Evolutionary conservation across 192 early-diverging fungal genomes (phyloP).

Genomic region (Coemansia biformis): DNA sequence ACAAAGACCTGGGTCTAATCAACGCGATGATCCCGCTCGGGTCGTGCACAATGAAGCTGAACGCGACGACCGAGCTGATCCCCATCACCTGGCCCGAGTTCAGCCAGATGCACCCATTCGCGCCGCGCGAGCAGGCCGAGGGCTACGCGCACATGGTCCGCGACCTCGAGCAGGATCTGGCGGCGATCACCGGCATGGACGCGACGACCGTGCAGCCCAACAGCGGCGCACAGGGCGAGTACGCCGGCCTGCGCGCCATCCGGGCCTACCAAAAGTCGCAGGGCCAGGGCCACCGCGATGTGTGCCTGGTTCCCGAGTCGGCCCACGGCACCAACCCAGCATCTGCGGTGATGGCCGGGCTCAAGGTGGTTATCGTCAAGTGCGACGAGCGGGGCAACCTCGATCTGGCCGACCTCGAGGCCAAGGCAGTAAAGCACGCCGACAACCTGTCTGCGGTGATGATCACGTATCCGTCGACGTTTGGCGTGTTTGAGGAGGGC

Average conservation of each 20-base stretch:
- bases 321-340: slow-evolving; percentile 99
- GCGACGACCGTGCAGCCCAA: slow-evolving; percentile 94
- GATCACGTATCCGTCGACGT: slow-evolving; percentile 99
- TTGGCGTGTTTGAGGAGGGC: slow-evolving; percentile 94
- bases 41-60: slow-evolving; percentile 99
- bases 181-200: slow-evolving; percentile 91
- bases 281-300: slow-evolving; percentile 78
- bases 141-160: slow-evolving; percentile 86
- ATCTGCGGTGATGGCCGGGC: slow-evolving; percentile 94
- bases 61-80: slow-evolving; percentile 99
- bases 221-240: slow-evolving; percentile 99
- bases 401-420: slow-evolving; percentile 82
- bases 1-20: slow-evolving; percentile 96
- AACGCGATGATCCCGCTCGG: slow-evolving; percentile 99
- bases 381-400: slow-evolving; percentile 90
- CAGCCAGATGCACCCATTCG: slow-evolving; percentile 93
- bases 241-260: slow-evolving; percentile 92
- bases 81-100: slow-evolving; percentile 99
- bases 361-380: slow-evolving; percentile 88
- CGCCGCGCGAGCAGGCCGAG: slow-evolving; percentile 85
- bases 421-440: slow-evolving; percentile 84
- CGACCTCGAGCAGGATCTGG: slow-evolving; percentile 85
- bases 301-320: slow-evolving; percentile 96
- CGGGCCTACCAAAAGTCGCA: slow-evolving; percentile 84
- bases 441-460: slow-evolving; percentile 87